phyloP scores from a whole-genome alignment of 2,329 filamentous ascomycete species.

The Exophiala xenobiotica region DNA sequence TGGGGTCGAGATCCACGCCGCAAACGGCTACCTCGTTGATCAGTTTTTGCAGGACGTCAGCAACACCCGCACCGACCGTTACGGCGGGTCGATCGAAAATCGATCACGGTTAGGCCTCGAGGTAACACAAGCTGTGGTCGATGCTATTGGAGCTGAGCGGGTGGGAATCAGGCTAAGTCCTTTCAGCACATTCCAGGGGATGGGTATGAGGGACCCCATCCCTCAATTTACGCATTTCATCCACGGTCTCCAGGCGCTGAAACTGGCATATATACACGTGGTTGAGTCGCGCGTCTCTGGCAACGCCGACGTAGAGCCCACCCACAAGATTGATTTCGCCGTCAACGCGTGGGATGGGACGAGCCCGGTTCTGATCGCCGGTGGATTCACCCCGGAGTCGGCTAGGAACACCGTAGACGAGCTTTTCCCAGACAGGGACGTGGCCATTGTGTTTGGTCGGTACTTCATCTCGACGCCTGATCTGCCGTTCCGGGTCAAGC shows the following conservation, averaged over 20 bases:
- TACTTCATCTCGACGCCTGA: slow-evolving; percentile 54
- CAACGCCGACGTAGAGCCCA: slow-evolving; percentile 39
- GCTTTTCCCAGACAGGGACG: slow-evolving; percentile 43
- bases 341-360: slow-evolving; percentile 47
- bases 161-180: slow-evolving; percentile 50
- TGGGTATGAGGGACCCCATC: slow-evolving; percentile 60
- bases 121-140: slow-evolving; percentile 41
- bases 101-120: slow-evolving; percentile 55
- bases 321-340: slow-evolving; percentile 23
- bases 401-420: slow-evolving; percentile 49
- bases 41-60: slow-evolving; percentile 53
- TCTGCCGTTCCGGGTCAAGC: slow-evolving; percentile 45
- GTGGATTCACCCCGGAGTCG: slow-evolving; percentile 55
- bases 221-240: slow-evolving; percentile 61
- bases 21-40: slow-evolving; percentile 53
- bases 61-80: slow-evolving; percentile 52
- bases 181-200: slow-evolving; percentile 42
- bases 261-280: slow-evolving; percentile 58
- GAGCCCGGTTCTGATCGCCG: slow-evolving; percentile 57
- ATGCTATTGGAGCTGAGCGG: slow-evolving; percentile 38
- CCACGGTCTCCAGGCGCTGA: slow-evolving; percentile 49
- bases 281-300: slow-evolving; percentile 52
- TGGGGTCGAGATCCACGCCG: slow-evolving; percentile 47
- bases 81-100: slow-evolving; percentile 53
- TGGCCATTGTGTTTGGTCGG: slow-evolving; percentile 49